These are phyloP conservation scores for Suillus cothurnatus DNA, from an alignment of 768 basidiomycete species.

Conservation along the genomic window DNA sequence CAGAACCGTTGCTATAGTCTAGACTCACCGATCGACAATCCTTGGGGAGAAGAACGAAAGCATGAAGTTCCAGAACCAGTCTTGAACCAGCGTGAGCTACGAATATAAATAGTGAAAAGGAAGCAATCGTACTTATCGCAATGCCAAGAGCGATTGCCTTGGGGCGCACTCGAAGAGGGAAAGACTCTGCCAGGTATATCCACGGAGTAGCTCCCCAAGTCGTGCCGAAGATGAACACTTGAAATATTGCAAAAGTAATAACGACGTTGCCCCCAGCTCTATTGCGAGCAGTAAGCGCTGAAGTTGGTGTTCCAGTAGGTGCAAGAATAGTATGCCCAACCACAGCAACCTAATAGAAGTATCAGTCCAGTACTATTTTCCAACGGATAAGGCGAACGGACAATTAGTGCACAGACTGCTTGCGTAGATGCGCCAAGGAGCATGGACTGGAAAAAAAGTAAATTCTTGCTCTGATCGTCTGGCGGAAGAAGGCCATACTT, in stretches of 20 bases:
- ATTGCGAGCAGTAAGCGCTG: conserved; percentile 55
- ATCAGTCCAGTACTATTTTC: neutral
- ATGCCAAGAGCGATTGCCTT: conserved; percentile 78
- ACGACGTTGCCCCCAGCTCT: conserved; percentile 63
- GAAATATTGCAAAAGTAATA: conserved; percentile 78
- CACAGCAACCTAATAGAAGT: conserved; percentile 54
- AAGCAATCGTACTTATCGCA: conserved; percentile 41
- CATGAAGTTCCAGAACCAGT: conserved; percentile 79
- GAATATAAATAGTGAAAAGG: neutral
- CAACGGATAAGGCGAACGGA: conserved; percentile 26
- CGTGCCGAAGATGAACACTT: conserved; percentile 69
- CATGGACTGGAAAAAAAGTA: conserved; percentile 49
- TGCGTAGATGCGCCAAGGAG: conserved; percentile 64
- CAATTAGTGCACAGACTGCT: conserved; percentile 64
- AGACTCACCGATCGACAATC: conserved; percentile 56
- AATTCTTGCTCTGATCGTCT: neutral
- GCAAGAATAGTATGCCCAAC: conserved; percentile 73
- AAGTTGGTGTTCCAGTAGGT: conserved; percentile 47
- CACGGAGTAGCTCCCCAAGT: conserved; percentile 81
- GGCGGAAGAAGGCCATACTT: conserved; percentile 36
- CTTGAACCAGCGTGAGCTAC: conserved; percentile 25
- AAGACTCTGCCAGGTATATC: conserved; percentile 80
- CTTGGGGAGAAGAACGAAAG: conserved; percentile 72
- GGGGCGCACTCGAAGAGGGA: conserved; percentile 78
- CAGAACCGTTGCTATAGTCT: neutral